Conservation (phyloP, 2,329 filamentous ascomycete species). For the Atkinsonella texensis region DNA sequence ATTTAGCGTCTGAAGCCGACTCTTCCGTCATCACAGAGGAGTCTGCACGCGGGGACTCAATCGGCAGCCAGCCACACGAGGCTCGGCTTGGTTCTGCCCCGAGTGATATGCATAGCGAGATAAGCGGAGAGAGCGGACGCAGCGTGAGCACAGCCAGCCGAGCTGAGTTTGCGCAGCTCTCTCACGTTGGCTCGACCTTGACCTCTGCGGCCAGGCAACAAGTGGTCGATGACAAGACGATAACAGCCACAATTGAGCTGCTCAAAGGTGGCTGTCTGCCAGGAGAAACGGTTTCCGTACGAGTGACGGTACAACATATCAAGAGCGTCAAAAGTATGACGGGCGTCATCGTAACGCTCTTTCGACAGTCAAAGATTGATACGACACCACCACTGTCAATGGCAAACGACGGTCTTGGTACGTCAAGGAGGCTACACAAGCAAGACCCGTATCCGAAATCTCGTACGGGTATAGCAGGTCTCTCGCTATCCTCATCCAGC, state of each 20-base stretch:
- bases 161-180: conserved; percentile 27
- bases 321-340: conserved; percentile 84
- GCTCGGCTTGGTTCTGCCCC: conserved; percentile 15
- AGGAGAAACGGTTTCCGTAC: conserved; percentile 71
- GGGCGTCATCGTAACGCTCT: conserved; percentile 85
- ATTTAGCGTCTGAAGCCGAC: conserved; percentile 23
- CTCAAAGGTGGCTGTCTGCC: conserved; percentile 73
- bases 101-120: conserved; percentile 51
- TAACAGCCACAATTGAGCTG: conserved; percentile 76
- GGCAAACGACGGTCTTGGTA: conserved; percentile 40
- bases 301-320: conserved; percentile 73
- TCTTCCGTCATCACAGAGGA: conserved; percentile 28
- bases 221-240: conserved; percentile 56
- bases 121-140: conserved; percentile 57
- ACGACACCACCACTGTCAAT: conserved; percentile 46
- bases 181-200: conserved; percentile 18
- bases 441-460: conserved; percentile 83
- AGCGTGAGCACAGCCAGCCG: conserved; percentile 55
- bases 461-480: conserved; percentile 70
- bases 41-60: conserved; percentile 20
- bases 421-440: conserved; percentile 57
- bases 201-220: conserved; percentile 26
- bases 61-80: conserved; percentile 21
- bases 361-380: conserved; percentile 83
- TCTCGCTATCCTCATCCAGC: conserved; percentile 75